Base-by-base conservation (phyloP, 768 basidiomycete genomes). In the Rhizopogon vinicolor region DNA sequence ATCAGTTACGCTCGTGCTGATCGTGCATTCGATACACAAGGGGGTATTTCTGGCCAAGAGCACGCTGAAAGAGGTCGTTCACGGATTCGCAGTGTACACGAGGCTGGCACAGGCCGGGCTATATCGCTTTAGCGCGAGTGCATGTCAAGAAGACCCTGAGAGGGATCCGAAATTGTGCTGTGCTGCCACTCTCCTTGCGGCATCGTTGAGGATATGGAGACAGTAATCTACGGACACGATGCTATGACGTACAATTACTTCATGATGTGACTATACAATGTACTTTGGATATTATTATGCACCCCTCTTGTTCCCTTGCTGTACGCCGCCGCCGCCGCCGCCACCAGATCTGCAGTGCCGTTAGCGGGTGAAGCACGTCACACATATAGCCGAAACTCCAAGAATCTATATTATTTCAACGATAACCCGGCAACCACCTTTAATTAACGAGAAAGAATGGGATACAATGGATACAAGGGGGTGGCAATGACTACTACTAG, bases 1-100 rank as follows among this genome's bases (percentile, higher is more conserved):
- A 82, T 92, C 70, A 87, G 75, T 68, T 92, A 91, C 71, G 76
- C 83, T 62, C 80, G 85, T 65, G 87, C 82, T 56, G 88, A 91
- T 72, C 84, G 77, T 65, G 85, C 84, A 48, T 87, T 90, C 68
- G 83, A 82, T 65, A 77, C 75, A 57, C 72, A 75, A 61, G 76
- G 80, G 41, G 77, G 83, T 58, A 75, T 75, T 46, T 78, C 76
- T 62, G 76, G 75, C 25, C 76, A 78, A 55, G 69, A 74, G 63
- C 70, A 70, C 58, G 77, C 76, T 51, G 74, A 80, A 61, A 79
- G 87, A 68, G 88, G 88, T 63, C 86, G 87, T 58, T 78, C 84
- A 52, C 74, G 78, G 57, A 74, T 84, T 67, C 83, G 86, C 66
- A 79, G 78, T 68, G 76, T 75, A 69, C 82, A 76, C 68, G 82